Percentiles rank a stretch among this genome's conserved stretches.
Evolutionary conservation across 345 rosid genomes (phyloP).

Genomic region (Camelina sativa): DNA sequence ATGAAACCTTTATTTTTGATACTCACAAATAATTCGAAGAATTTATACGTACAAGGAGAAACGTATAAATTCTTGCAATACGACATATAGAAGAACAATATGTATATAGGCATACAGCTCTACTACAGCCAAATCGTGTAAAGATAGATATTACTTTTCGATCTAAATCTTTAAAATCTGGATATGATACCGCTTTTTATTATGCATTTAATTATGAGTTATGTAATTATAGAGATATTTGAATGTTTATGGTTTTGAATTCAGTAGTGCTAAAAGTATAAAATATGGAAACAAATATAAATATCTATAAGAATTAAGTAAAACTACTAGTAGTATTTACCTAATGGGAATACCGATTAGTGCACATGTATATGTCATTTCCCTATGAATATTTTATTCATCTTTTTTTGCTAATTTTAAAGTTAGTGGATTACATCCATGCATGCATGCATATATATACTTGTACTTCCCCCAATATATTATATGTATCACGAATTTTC

Average conservation of each 20-base stretch:
- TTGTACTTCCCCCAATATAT: constrained; percentile 17
- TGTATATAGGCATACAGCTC: background rate
- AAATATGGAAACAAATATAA: background rate
- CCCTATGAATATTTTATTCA: background rate
- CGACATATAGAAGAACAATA: background rate
- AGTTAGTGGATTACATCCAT: constrained; percentile 42
- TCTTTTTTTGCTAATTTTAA: constrained; percentile 4
- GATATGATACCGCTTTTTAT: background rate
- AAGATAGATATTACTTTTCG: background rate
- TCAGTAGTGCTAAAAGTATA: background rate
- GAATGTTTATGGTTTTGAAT: background rate
- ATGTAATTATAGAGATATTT: background rate
- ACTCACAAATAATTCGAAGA: constrained; percentile 1
- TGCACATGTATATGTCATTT: constrained; percentile 25
- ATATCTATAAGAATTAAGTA: background rate
- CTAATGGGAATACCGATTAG: constrained; percentile 19
- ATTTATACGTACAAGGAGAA: constrained; percentile 6
- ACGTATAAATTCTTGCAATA: background rate
- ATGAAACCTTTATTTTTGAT: background rate
- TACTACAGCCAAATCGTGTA: constrained; percentile 2
- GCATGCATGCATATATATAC: constrained; percentile 40
- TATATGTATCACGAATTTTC: constrained; percentile 7
- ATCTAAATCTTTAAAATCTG: background rate
- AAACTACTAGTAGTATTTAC: background rate
- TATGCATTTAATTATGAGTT: background rate